Evolutionary conservation across 116 monocot genomes (phyloP).

Genomic region (Zostera marina): DNA sequence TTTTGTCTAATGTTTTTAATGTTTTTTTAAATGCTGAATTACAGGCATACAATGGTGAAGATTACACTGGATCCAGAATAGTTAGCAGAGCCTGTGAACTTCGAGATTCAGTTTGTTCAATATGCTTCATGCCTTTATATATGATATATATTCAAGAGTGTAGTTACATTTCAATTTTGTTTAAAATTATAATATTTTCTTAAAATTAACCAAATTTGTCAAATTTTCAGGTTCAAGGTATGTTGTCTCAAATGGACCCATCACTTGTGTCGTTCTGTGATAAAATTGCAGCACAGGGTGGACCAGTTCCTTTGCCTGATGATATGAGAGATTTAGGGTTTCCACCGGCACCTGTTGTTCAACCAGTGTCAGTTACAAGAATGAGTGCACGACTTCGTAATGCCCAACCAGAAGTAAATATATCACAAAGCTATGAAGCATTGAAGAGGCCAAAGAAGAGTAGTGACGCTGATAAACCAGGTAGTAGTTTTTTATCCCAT

Average conservation of each 20-base stretch:
- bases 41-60: constrained; percentile 77
- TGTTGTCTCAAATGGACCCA: constrained; percentile 97
- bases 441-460: constrained; percentile 63
- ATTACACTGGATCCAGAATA: constrained; percentile 84
- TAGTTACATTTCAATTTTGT: not conserved
- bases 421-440: constrained; percentile 72
- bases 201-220: not conserved
- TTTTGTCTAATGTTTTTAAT: not conserved
- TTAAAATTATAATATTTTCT: not conserved
- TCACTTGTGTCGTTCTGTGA: constrained; percentile 78
- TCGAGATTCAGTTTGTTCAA: constrained; percentile 70
- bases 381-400: constrained; percentile 79
- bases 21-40: constrained; percentile 6
- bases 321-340: constrained; percentile 24
- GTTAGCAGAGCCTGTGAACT: constrained; percentile 96
- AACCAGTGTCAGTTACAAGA: constrained; percentile 56
- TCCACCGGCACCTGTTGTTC: constrained; percentile 57
- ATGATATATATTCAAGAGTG: not conserved
- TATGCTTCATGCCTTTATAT: not conserved
- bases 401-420: constrained; percentile 74
- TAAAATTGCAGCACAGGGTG: constrained; percentile 79
- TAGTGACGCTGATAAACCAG: constrained; percentile 58
- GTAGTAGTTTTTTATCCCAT: constrained; percentile 16
- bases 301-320: constrained; percentile 43
- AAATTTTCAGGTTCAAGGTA: constrained; percentile 76